Evolutionary conservation across 2,329 filamentous ascomycete species (phyloP).

Genomic region (Ilyonectria sp.): DNA sequence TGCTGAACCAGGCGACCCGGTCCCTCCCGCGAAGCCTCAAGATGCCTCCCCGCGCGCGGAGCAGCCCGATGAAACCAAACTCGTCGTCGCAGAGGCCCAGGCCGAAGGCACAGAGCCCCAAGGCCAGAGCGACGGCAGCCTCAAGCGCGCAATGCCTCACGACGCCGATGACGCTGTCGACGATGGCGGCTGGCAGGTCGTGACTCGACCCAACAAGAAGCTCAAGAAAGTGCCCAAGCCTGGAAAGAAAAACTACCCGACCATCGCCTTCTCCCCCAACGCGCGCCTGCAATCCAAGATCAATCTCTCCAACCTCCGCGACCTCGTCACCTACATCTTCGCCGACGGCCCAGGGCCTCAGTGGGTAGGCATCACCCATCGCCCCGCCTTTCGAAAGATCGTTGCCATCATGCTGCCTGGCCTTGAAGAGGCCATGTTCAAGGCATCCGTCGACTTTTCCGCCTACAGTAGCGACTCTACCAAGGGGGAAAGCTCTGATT

Average conservation of each 20-base stretch:
- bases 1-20: constrained; percentile 23
- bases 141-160: constrained; percentile 66
- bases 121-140: constrained; percentile 56
- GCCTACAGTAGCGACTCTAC: constrained; percentile 59
- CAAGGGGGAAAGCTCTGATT: constrained; percentile 49
- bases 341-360: constrained; percentile 76
- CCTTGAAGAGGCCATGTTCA: constrained; percentile 91
- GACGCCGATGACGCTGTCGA: constrained; percentile 57
- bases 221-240: constrained; percentile 73
- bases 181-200: constrained; percentile 68
- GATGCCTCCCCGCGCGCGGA: constrained; percentile 26
- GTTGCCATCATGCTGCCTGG: constrained; percentile 95
- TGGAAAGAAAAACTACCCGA: constrained; percentile 69
- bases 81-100: constrained; percentile 12
- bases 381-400: constrained; percentile 80
- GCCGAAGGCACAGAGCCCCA: constrained; percentile 34
- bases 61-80: constrained; percentile 24
- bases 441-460: constrained; percentile 68
- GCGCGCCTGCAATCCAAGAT: constrained; percentile 74
- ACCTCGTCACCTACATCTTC: constrained; percentile 76
- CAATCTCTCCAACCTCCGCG: constrained; percentile 74
- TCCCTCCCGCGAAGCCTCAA: constrained; percentile 23
- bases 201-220: constrained; percentile 70
- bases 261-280: constrained; percentile 70
- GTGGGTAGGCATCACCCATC: constrained; percentile 75